phyloP scores from a whole-genome alignment of 2,329 filamentous ascomycete species.

The Aaosphaeria arxii region DNA sequence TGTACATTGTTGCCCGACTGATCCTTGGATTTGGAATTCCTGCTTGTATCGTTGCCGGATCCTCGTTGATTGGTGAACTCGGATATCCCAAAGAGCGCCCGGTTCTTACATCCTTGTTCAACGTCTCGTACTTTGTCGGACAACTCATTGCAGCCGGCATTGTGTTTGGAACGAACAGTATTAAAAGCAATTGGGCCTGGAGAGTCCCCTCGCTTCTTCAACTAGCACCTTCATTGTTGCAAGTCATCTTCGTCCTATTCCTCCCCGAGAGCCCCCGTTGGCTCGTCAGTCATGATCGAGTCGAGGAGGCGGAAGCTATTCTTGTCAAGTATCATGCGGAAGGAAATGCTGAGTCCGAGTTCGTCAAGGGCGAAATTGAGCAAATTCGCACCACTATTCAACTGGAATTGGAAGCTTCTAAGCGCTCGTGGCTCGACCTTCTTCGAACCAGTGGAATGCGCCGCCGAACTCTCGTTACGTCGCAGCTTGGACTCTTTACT shows the following conservation, averaged over 20 bases:
- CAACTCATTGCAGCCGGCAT: constrained; percentile 54
- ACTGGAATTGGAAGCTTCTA: constrained; percentile 49
- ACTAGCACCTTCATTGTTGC: constrained; percentile 57
- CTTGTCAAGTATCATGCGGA: constrained; percentile 63
- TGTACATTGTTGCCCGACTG: constrained; percentile 58
- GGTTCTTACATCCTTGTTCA: constrained; percentile 62
- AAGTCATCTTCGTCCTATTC: constrained; percentile 56
- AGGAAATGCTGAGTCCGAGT: constrained; percentile 54
- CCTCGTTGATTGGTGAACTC: constrained; percentile 57
- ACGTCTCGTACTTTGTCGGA: constrained; percentile 63
- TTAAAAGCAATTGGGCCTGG: constrained; percentile 62
- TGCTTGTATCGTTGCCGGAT: constrained; percentile 59
- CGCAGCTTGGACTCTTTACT: constrained; percentile 62
- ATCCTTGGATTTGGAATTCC: constrained; percentile 65
- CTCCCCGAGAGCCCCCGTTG: constrained; percentile 64
- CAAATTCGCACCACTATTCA: constrained; percentile 62
- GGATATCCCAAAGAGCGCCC: constrained; percentile 65
- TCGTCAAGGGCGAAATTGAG: constrained; percentile 62
- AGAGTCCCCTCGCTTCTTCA: constrained; percentile 61
- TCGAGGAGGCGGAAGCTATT: constrained; percentile 58
- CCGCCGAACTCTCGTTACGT: constrained; percentile 57
- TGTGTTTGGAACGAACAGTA: constrained; percentile 59
- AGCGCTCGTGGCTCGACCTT: constrained; percentile 58
- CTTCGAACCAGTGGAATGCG: constrained; percentile 61
- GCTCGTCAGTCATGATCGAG: constrained; percentile 59